Base-by-base conservation (phyloP, 768 basidiomycete species). In the Chalciporus sphaerocephalus region DNA sequence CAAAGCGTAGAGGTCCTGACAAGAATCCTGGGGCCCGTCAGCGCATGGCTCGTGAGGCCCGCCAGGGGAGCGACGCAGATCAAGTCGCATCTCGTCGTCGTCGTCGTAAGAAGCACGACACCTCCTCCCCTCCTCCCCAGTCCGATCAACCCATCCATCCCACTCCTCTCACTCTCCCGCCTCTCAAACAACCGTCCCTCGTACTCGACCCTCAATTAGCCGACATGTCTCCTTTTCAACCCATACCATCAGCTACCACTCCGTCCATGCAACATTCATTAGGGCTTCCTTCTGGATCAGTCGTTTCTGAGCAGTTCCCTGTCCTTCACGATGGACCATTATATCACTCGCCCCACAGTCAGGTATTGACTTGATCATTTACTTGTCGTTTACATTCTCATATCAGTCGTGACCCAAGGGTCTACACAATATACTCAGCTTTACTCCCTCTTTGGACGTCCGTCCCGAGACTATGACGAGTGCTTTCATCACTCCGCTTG, bases 1-100 rank as follows among this genome's bases (percentile, higher is more conserved):
- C 88, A 17, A 89, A 85, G 56, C 83, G 88, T 36, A 77, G 88
- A 32, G 88, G 88, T 1, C 88, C 88, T 2, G 88, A 90, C 64
- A 86, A 78, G 64, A 75, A 71, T 0, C 87, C 86, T n/a, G 87
- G 88, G 17, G 85, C 85, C 30, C 82, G 88, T 20, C 85, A 87
- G 56, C 76, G 87, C 33, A 68, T 72, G 46, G 64, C 74, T 5
- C 66, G 73, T 30, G 75, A 74, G 40, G 49, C 58, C 18, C 65
- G 49, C 35, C 67, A 71, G 32, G 72, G 69, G 18, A 58, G 60
- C 10, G 61, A 68, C 13, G 8, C 41, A 34, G 64, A 58, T 30
- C 53, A 54, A 39, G 45, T 47, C 30, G 52, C 59, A 7, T 50
- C 67, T 17, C 63, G 46, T 24, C 52, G 46, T 30, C 61, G 49